Conservation (phyloP, 345 rosid species). For the Orychophragmus violaceus region DNA sequence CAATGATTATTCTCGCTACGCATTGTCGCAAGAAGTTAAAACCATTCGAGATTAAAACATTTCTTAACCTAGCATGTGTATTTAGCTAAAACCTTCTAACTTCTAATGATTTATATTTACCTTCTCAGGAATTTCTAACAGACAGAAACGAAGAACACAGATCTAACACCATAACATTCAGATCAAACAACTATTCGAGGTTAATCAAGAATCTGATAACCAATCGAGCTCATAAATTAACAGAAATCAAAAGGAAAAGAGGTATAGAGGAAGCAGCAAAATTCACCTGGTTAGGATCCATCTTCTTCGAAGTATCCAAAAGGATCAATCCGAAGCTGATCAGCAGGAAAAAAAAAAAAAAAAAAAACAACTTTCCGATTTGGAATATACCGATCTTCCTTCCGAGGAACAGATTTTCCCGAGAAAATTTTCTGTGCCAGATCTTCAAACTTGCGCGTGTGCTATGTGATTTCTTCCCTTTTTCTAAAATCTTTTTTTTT, state of each 20-base stretch:
- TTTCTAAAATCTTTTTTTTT: not conserved
- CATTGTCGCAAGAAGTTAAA: not conserved
- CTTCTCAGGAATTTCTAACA: conserved; percentile 6
- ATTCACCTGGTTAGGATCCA: conserved; percentile 33
- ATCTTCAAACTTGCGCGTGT: conserved; percentile 24
- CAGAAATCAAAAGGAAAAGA: not conserved
- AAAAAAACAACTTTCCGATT: not conserved
- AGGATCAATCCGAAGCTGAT: conserved; percentile 18
- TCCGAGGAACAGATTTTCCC: conserved; percentile 12
- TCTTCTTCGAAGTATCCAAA: conserved; percentile 13
- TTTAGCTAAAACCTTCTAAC: conserved; percentile 1
- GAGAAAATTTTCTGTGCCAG: conserved; percentile 16
- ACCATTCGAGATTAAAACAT: not conserved
- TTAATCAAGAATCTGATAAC: not conserved
- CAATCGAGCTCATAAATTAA: conserved; percentile 13
- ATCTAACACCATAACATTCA: conserved; percentile 10
- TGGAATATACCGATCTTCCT: not conserved
- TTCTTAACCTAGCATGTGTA: conserved; percentile 7
- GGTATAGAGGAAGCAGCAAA: not conserved
- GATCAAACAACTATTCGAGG: conserved; percentile 7
- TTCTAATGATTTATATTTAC: not conserved
- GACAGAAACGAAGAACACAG: conserved; percentile 12
- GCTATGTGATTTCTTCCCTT: conserved; percentile 5
- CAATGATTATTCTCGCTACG: not conserved
- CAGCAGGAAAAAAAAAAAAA: not conserved